Evolutionary conservation across 108 stramenopile genomes (phyloP).

Genomic region (Seminavis robusta): DNA sequence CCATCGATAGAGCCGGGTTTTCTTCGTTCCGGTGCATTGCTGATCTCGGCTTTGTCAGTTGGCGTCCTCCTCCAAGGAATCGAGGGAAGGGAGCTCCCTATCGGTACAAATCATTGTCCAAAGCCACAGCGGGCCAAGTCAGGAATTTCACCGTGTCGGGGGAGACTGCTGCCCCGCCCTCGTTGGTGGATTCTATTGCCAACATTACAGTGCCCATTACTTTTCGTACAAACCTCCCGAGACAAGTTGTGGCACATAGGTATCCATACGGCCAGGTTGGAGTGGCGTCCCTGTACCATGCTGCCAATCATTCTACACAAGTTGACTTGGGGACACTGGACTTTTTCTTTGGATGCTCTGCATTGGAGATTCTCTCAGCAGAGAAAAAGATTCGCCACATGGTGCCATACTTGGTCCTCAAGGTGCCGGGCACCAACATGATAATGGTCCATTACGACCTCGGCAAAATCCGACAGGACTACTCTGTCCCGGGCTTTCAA

Average conservation of each 20-base stretch:
- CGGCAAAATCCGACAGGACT: neutral
- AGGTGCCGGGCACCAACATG: constrained; percentile 9
- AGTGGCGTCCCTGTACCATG: neutral
- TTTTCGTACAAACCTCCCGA: neutral
- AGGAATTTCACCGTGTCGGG: too few relatives aligned
- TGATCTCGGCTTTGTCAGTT: too few relatives aligned
- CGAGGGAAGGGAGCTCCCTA: too few relatives aligned
- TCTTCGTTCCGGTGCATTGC: too few relatives aligned
- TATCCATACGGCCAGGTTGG: neutral
- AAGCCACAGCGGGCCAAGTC: too few relatives aligned
- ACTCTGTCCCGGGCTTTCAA: constrained; percentile 21
- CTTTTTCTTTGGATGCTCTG: constrained; percentile 15
- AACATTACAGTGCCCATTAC: neutral
- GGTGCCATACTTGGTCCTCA: neutral
- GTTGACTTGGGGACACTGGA: constrained; percentile 1
- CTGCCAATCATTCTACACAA: neutral
- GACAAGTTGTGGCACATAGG: neutral
- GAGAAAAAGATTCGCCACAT: neutral
- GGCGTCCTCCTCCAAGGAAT: too few relatives aligned
- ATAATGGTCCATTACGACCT: constrained; percentile 5
- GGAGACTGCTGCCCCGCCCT: too few relatives aligned
- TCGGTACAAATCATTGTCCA: too few relatives aligned
- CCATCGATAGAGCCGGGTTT: too few relatives aligned
- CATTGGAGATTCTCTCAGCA: constrained; percentile 8
- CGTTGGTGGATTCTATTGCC: neutral